Percentiles rank a stretch among this genome's conserved stretches.
These are phyloP conservation scores for Ophiostoma perfectum DNA, from an alignment of 2,329 filamentous ascomycete genomes.

Conservation along the genomic window DNA sequence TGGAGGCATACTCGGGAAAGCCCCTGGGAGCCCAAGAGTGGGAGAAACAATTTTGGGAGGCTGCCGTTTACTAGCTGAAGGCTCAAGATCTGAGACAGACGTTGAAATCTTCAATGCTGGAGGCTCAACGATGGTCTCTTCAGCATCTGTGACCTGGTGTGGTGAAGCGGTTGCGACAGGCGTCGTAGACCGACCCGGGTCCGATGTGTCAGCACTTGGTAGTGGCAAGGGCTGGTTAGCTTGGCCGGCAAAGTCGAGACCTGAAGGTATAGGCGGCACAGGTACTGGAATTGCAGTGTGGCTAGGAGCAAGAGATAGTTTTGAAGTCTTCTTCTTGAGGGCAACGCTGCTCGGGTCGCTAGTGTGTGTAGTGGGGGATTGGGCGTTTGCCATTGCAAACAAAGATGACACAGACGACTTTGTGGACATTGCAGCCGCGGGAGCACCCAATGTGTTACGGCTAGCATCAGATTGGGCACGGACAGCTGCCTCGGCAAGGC, in stretches of 20 bases:
- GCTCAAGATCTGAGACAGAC: conserved; percentile 20
- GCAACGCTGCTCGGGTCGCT: neutral
- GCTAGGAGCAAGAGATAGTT: neutral
- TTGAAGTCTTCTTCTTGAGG: neutral
- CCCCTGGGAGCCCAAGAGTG: conserved; percentile 60
- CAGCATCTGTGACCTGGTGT: neutral
- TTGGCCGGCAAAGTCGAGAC: neutral
- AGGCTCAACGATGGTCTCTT: neutral
- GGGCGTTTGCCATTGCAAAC: conserved; percentile 16
- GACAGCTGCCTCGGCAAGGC: conserved; percentile 34
- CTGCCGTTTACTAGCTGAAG: conserved; percentile 19
- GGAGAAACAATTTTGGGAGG: conserved; percentile 50
- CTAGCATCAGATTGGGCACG: conserved; percentile 31
- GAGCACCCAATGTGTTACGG: conserved; percentile 19
- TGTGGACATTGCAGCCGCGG: conserved; percentile 21
- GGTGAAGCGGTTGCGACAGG: neutral
- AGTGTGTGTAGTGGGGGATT: conserved; percentile 16
- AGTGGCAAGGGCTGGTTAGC: neutral
- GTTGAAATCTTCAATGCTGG: conserved; percentile 17
- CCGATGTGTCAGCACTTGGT: neutral
- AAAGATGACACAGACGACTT: conserved; percentile 21
- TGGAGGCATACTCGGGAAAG: conserved; percentile 42
- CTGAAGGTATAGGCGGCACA: conserved; percentile 1
- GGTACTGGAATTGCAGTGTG: neutral
- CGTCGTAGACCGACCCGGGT: neutral